Evolutionary conservation across 1,139 yeast species (phyloP).

Genomic region (Debaryomyces coudertii): DNA sequence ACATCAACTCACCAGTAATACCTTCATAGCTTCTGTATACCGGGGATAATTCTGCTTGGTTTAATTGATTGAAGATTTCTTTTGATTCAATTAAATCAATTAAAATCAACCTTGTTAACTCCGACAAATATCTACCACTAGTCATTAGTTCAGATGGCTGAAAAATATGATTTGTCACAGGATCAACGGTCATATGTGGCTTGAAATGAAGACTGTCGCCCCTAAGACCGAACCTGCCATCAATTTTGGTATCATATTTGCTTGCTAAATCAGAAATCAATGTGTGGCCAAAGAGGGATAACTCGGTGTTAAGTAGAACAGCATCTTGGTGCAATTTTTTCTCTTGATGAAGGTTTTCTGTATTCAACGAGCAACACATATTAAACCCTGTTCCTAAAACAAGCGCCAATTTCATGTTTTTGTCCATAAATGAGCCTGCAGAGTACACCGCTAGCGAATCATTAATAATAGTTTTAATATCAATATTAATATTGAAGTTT

Average conservation of each 20-base stretch:
- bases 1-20: conserved; percentile 43
- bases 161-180: conserved; percentile 35
- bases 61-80: conserved; percentile 33
- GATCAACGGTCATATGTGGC: conserved; percentile 40
- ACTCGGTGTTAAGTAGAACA: conserved; percentile 42
- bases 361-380: conserved; percentile 42
- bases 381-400: conserved; percentile 53
- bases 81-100: conserved; percentile 33
- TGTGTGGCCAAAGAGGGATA: conserved; percentile 45
- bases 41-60: conserved; percentile 7
- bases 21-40: conserved; percentile 35
- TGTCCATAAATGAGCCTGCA: conserved; percentile 46
- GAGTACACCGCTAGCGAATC: conserved; percentile 53
- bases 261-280: conserved; percentile 35
- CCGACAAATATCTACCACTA: conserved; percentile 61
- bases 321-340: conserved; percentile 28
- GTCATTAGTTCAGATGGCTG: conserved; percentile 61
- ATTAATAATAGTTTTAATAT: conserved; percentile 41
- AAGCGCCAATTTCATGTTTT: conserved; percentile 42
- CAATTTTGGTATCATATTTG: conserved; percentile 42
- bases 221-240: conserved; percentile 32
- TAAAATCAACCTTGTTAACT: conserved; percentile 48
- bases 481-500: conserved; percentile 29
- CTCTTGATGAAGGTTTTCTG: conserved; percentile 23
- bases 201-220: conserved; percentile 27